phyloP scores from a whole-genome alignment of 176 grass and related monocot species.

The Eleusine indica region DNA sequence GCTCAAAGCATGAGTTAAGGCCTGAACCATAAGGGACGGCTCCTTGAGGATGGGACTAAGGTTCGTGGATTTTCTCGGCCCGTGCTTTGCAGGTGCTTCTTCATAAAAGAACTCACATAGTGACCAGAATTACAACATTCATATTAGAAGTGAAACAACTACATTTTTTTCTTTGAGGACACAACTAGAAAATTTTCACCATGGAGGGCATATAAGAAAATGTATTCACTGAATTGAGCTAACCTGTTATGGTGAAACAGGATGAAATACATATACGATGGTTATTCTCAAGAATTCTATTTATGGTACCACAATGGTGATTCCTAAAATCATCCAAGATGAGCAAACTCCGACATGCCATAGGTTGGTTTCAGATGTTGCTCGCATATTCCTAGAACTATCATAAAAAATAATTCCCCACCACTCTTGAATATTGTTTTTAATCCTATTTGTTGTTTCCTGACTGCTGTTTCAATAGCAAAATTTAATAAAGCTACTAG shows the following conservation, averaged over 20 bases:
- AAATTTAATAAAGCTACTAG: conserved; percentile 14
- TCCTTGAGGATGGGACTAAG: too few relatives aligned
- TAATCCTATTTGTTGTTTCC: not conserved
- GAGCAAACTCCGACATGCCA: not conserved
- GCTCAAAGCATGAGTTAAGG: too few relatives aligned
- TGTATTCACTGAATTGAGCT: not conserved
- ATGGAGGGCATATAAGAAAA: not conserved
- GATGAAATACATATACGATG: not conserved
- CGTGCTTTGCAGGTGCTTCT: too few relatives aligned
- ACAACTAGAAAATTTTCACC: not conserved
- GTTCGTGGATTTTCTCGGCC: too few relatives aligned
- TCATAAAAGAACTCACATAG: too few relatives aligned
- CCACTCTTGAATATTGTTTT: not conserved
- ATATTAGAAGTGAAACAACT: too few relatives aligned
- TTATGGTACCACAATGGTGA: not conserved
- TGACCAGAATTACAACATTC: too few relatives aligned
- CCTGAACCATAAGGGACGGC: too few relatives aligned
- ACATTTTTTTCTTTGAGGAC: not conserved
- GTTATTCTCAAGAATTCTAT: not conserved
- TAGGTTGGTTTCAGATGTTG: not conserved
- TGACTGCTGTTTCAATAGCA: not conserved
- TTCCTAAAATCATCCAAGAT: conserved; percentile 11
- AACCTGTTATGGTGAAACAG: not conserved
- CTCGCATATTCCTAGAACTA: not conserved
- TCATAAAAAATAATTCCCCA: conserved; percentile 11